Evolutionary conservation across 345 rosid genomes (phyloP), one percentile per base, ranked within the genome.

Genomic region (Euphorbia tirucalli): DNA sequence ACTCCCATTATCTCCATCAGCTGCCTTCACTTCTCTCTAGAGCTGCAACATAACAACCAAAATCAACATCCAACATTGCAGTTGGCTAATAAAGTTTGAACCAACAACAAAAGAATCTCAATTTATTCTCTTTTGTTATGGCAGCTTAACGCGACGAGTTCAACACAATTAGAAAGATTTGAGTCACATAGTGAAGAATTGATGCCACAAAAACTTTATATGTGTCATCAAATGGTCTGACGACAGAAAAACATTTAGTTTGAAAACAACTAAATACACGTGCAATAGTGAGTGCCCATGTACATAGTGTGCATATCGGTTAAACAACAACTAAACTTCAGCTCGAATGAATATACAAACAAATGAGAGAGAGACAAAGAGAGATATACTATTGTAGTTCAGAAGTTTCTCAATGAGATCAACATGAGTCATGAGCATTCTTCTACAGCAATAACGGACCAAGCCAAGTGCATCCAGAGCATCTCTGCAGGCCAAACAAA

Each of bases 361-460:
- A 41, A 55, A 30, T 21, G 25, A 43, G 4, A 64, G 68, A 46
- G 21, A 46, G 39, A 41, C 70, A 49, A 55, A 63, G 64, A 68
- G 74, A n/a, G 71, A 55, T 5, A 74, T 89, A 95, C 99, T 88
- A 60, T 95, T 95, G 81, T 92, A 95, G 85, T 90, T 93, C 72
- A 95, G 88, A 79, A 95, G 99, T 89, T 95, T 95, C 85, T 95
- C 99, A 50, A 95, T 95, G 72, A 95, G 94, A 83, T 95, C 99
- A 30, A 95, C 99, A 70, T 95, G 99, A 72, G 99, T 95, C 97
- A 95, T 95, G 11, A 92, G 97, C 99, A 95, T 95, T 76, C 99
- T 73, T 77, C 99, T 87, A 68, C 98, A 95, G 73, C 99, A 95
- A 83, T 95, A 95, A 7, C 96, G 89, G 48, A 92, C 97, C 78